A percentile compares a stretch with the other conserved stretches of the same genome.
Conservation (phyloP, 805 yeast species). For the Cyberlindnera samutprakarnensis region DNA sequence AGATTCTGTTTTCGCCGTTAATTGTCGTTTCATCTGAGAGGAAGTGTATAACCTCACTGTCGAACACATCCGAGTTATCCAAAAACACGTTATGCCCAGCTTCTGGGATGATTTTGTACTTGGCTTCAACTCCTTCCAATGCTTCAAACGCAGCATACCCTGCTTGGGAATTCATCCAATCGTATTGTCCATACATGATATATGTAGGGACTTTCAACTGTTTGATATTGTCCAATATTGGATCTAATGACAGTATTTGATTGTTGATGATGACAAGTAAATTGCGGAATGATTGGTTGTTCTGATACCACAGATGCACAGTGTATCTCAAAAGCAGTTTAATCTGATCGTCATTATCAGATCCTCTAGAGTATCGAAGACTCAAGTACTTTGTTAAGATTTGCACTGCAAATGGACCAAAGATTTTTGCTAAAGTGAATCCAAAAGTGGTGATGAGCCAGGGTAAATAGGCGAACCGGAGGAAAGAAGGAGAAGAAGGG, state of each 20-base stretch:
- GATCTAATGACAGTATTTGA: constrained; percentile 51
- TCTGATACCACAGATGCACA: constrained; percentile 16
- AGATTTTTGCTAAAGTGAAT: constrained; percentile 40
- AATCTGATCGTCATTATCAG: constrained; percentile 10
- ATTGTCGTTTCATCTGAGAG: constrained; percentile 8
- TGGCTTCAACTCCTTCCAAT: background rate
- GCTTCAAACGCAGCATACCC: constrained; percentile 28
- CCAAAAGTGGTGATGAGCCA: constrained; percentile 25
- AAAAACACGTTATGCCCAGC: constrained; percentile 76
- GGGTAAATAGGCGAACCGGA: constrained; percentile 25
- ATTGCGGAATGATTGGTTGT: constrained; percentile 12
- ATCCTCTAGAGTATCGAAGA: constrained; percentile 22
- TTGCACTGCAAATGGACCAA: constrained; percentile 35
- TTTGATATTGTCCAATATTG: constrained; percentile 51
- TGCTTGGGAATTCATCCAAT: constrained; percentile 63
- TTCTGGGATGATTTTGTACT: constrained; percentile 30
- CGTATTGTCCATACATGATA: constrained; percentile 58
- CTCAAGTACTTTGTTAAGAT: constrained; percentile 26
- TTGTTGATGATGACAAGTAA: constrained; percentile 13
- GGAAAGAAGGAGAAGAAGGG: constrained; percentile 18
- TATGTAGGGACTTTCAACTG: constrained; percentile 24
- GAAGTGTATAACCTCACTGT: constrained; percentile 33
- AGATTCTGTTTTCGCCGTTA: background rate
- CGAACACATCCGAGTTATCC: constrained; percentile 54
- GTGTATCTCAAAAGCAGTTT: constrained; percentile 17